A percentile compares a stretch with the other conserved stretches of the same genome.
phyloP scores from a whole-genome alignment of 2,329 filamentous ascomycete genomes.

The Macrophomina phaseolina region DNA sequence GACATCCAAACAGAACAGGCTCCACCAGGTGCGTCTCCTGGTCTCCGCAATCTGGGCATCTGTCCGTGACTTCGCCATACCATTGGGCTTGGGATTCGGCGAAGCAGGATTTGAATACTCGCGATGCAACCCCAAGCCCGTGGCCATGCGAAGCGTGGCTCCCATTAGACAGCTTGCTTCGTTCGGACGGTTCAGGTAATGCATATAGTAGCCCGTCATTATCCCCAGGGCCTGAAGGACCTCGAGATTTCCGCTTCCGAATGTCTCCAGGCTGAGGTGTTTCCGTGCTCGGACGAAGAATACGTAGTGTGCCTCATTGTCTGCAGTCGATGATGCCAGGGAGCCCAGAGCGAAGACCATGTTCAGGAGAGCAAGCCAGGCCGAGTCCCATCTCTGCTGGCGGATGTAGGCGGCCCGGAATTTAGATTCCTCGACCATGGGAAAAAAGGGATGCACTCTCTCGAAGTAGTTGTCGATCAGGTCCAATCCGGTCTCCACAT shows the following conservation, averaged over 20 bases:
- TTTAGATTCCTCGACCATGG: constrained; percentile 73
- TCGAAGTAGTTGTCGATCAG: constrained; percentile 79
- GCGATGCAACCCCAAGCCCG: constrained; percentile 72
- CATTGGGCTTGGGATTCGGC: background rate
- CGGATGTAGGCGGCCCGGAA: constrained; percentile 71
- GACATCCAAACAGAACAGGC: constrained; percentile 51
- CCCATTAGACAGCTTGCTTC: constrained; percentile 77
- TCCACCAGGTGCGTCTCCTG: constrained; percentile 52
- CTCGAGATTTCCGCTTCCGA: constrained; percentile 74
- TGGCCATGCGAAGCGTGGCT: constrained; percentile 75
- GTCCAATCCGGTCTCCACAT: constrained; percentile 69
- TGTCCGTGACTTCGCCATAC: background rate
- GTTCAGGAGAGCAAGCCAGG: constrained; percentile 76
- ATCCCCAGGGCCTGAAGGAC: constrained; percentile 73
- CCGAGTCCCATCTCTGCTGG: constrained; percentile 67
- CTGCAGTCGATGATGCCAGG: constrained; percentile 67
- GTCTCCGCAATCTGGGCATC: constrained; percentile 38
- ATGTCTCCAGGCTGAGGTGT: constrained; percentile 69
- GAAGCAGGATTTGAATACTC: constrained; percentile 56
- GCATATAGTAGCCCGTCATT: constrained; percentile 77
- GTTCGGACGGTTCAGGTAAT: constrained; percentile 78
- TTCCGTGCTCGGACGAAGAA: constrained; percentile 73
- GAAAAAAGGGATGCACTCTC: constrained; percentile 72
- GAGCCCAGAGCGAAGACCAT: constrained; percentile 79
- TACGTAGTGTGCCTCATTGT: constrained; percentile 69